Conservation (phyloP, 805 yeast species). For the Pichia deserticola region DNA sequence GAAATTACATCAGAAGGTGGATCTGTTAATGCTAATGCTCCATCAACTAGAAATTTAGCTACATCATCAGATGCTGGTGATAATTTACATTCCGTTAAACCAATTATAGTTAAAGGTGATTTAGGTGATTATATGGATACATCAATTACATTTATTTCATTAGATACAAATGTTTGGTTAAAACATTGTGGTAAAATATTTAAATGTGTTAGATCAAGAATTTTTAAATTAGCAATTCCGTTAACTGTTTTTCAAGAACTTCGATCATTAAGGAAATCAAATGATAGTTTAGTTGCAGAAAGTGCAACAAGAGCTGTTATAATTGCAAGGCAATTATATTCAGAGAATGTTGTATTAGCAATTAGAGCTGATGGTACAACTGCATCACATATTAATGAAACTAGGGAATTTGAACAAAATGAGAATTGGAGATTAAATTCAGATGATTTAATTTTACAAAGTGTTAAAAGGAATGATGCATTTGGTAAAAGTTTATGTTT, state of each 20-base stretch:
- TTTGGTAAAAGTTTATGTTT: slow-evolving; percentile 22
- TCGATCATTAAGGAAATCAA: slow-evolving; percentile 60
- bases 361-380: slow-evolving; percentile 62
- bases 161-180: slow-evolving; percentile 77
- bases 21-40: slow-evolving; percentile 7
- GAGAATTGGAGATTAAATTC: slow-evolving; percentile 66
- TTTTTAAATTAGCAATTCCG: slow-evolving; percentile 58
- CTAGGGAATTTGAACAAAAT: slow-evolving; percentile 66
- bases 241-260: slow-evolving; percentile 73
- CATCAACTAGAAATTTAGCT: neutral
- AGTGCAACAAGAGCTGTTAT: slow-evolving; percentile 78
- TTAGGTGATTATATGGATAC: slow-evolving; percentile 53
- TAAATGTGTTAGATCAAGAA: slow-evolving; percentile 55
- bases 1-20: slow-evolving; percentile 4
- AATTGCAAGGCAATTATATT: slow-evolving; percentile 58
- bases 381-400: slow-evolving; percentile 63
- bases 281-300: slow-evolving; percentile 67
- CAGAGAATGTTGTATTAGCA: slow-evolving; percentile 49
- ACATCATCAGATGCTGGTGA: slow-evolving; percentile 6
- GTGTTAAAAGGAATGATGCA: slow-evolving; percentile 31
- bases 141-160: slow-evolving; percentile 47
- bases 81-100: neutral
- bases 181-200: slow-evolving; percentile 72
- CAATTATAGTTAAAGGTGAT: slow-evolving; percentile 32
- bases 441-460: slow-evolving; percentile 59